Evolutionary conservation across 2,329 filamentous ascomycete genomes (phyloP).

Genomic region (Claviceps pusilla): DNA sequence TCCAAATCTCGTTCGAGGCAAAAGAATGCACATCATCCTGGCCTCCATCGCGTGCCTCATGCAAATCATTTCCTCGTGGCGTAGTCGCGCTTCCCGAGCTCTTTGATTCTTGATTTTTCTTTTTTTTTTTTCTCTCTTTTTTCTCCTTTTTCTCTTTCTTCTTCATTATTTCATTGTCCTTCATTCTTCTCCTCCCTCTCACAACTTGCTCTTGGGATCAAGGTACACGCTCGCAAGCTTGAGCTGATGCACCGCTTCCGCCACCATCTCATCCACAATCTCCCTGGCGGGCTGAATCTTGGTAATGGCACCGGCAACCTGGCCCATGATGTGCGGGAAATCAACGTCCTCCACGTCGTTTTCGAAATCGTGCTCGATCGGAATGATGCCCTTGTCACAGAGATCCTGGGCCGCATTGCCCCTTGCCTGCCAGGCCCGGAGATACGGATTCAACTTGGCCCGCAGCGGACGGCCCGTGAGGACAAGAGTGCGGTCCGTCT

Average conservation of each 20-base stretch:
- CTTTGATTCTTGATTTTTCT: too few species aligned
- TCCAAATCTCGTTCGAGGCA: too few species aligned
- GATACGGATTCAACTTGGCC: slow-evolving; percentile 70
- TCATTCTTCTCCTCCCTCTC: background rate
- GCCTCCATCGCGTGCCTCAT: too few species aligned
- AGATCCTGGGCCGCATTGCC: slow-evolving; percentile 62
- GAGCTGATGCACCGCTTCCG: slow-evolving; percentile 55
- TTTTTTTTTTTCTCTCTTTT: background rate
- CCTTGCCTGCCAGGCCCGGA: slow-evolving; percentile 62
- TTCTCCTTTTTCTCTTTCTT: background rate
- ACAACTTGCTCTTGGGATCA: background rate
- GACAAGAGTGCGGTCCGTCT: slow-evolving; percentile 71
- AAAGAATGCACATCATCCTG: too few species aligned
- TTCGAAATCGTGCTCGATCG: slow-evolving; percentile 70
- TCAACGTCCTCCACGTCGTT: slow-evolving; percentile 63
- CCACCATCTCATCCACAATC: slow-evolving; percentile 86
- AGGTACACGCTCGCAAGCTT: slow-evolving; percentile 48
- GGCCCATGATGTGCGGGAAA: slow-evolving; percentile 81
- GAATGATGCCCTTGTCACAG: slow-evolving; percentile 63
- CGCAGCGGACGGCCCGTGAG: slow-evolving; percentile 68
- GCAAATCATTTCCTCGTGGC: too few species aligned
- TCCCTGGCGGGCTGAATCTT: slow-evolving; percentile 66
- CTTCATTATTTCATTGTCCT: background rate
- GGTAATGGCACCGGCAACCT: slow-evolving; percentile 66
- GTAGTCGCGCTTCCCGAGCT: too few species aligned